A percentile compares a stretch with the other conserved stretches of the same genome.
These are phyloP conservation scores for Pseudocercospora pini-densiflorae DNA, from an alignment of 2,329 filamentous ascomycete species.

Conservation along the genomic window DNA sequence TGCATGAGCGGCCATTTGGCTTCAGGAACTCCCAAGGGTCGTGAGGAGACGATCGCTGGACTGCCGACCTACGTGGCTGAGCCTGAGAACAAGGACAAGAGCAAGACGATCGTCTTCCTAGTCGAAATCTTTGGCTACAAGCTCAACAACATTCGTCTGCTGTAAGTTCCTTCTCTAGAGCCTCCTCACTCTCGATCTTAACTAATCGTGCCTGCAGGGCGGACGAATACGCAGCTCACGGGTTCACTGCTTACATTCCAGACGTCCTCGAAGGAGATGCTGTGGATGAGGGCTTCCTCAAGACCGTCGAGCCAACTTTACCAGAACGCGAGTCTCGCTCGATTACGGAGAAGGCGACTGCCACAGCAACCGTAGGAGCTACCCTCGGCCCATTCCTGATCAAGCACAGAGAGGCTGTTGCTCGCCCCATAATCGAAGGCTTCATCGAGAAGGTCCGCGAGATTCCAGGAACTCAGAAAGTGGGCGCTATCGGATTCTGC, in stretches of 20 bases:
- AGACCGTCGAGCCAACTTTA: slow-evolving; percentile 49
- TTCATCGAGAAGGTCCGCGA: slow-evolving; percentile 48
- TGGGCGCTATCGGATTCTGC: slow-evolving; percentile 74
- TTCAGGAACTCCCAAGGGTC: slow-evolving; percentile 24
- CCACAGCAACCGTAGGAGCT: slow-evolving; percentile 46
- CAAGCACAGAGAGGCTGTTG: slow-evolving; percentile 49
- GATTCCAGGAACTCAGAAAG: slow-evolving; percentile 50
- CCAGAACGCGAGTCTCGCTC: slow-evolving; percentile 43
- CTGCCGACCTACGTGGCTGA: slow-evolving; percentile 30
- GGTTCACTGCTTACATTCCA: slow-evolving; percentile 47
- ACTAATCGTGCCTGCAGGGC: slow-evolving; percentile 31
- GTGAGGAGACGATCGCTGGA: slow-evolving; percentile 23
- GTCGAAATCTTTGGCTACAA: slow-evolving; percentile 56
- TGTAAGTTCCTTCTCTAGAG: slow-evolving; percentile 25
- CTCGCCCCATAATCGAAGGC: slow-evolving; percentile 49
- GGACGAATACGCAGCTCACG: slow-evolving; percentile 52
- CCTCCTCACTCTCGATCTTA: too few species aligned
- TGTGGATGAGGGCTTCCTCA: slow-evolving; percentile 46
- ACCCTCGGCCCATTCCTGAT: slow-evolving; percentile 50
- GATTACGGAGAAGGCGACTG: slow-evolving; percentile 46
- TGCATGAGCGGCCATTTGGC: slow-evolving; percentile 31
- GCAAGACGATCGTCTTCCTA: slow-evolving; percentile 54
- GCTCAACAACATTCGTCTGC: slow-evolving; percentile 50
- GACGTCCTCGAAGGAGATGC: slow-evolving; percentile 50
- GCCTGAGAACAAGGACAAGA: slow-evolving; percentile 41